Evolutionary conservation across 2,329 filamentous ascomycete genomes (phyloP), one percentile per base, ranked within the genome.

Genomic region (Epichloe sibirici): DNA sequence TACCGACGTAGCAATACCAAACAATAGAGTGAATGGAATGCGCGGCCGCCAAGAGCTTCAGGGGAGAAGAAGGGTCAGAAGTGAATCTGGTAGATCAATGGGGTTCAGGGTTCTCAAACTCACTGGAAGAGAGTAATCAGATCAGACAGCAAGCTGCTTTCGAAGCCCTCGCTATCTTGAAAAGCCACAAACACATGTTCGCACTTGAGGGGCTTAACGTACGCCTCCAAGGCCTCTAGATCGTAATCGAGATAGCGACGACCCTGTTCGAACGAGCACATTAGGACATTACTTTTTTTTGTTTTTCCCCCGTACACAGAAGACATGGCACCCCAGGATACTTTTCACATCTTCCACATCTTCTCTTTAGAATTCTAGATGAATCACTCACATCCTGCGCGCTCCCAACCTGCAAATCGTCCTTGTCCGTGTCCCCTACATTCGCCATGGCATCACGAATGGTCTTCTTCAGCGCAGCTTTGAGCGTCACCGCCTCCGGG

Each of bases 81-180:
- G 35, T 51, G 5, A 5, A 7, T 2, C 15, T 12, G 28, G 5
- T 25, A 17, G 9, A 35, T 43, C 21, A n/a, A 15, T 35, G 37
- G 13, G 12, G 4, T 11, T 28, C 17, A 25, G 31, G n/a, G 31
- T 11, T 15, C 1, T 15, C 15, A 35, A 35, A 68, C 75, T 48
- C 72, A 86, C 83, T 79, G 78, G 55, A 91, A 75, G 5, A 90
- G 74, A 39, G 76, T 73, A 45, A 91, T 76, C 38, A 89, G 63
- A 53, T 91, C 86, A 1, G 82, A 82, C 12, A 94, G 69, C n/a
- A 93, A 67, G 34, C 71, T 71, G 46, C 80, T 80, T 59, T 90
- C 87, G 62, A 93, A 90, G 0, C 84, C 87, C 67, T 93, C 88
- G 56, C 86, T 89, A 62, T 93, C 88, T 64, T 90, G 84, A 54